Evolutionary conservation across 352 stramenopile genomes (phyloP).

Genomic region (Phytophthora nicotianae): DNA sequence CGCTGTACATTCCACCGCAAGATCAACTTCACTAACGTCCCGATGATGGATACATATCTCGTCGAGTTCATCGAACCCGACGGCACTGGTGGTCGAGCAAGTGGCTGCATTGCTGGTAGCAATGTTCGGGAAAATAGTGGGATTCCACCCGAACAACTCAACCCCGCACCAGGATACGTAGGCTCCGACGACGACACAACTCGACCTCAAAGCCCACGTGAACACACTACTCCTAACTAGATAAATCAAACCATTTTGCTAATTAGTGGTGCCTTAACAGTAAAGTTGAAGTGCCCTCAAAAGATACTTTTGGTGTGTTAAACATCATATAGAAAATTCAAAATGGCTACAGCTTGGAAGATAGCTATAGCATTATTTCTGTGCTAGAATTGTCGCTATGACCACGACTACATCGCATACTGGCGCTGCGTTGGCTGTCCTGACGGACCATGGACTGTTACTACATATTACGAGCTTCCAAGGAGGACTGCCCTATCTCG

Average conservation of each 20-base stretch:
- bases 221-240: conserved; percentile 8
- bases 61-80: conserved; percentile 76
- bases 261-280: background rate
- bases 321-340: conserved; percentile 4
- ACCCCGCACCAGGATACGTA: conserved; percentile 8
- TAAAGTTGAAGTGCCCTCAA: conserved; percentile 16
- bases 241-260: conserved; percentile 17
- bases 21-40: conserved; percentile 81
- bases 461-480: conserved; percentile 36
- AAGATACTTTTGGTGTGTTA: conserved; percentile 3
- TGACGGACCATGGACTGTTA: conserved; percentile 27
- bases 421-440: conserved; percentile 24
- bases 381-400: conserved; percentile 9
- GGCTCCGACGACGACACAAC: conserved; percentile 18
- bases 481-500: conserved; percentile 24
- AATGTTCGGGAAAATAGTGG: conserved; percentile 20
- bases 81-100: conserved; percentile 10
- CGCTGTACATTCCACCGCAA: conserved; percentile 84
- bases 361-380: background rate
- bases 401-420: background rate
- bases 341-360: too few relatives aligned
- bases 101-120: background rate
- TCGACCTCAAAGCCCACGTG: background rate
- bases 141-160: conserved; percentile 4
- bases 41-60: conserved; percentile 86